Conservation (phyloP, 2,329 filamentous ascomycete species). For the Aureobasidium lini region DNA sequence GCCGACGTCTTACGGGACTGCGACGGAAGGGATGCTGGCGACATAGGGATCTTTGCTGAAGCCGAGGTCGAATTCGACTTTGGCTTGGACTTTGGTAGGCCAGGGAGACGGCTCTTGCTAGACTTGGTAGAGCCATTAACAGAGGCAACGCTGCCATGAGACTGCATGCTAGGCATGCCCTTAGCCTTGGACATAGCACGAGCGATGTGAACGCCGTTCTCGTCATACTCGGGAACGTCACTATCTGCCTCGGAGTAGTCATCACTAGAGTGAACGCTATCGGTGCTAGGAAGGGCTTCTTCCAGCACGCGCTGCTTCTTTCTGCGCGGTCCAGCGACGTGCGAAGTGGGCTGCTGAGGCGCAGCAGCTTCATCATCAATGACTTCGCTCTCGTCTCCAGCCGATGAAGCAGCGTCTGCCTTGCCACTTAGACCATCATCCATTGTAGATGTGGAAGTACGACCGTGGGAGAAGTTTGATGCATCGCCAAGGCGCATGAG, state of each 20-base stretch:
- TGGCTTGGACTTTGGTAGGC: constrained; percentile 44
- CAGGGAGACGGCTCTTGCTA: constrained; percentile 30
- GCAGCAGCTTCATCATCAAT: constrained; percentile 59
- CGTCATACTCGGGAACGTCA: constrained; percentile 36
- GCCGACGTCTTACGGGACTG: constrained; percentile 67
- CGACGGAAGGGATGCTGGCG: constrained; percentile 57
- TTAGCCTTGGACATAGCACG: constrained; percentile 36
- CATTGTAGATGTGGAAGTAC: constrained; percentile 84
- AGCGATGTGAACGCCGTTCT: constrained; percentile 23
- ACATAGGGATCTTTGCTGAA: constrained; percentile 40
- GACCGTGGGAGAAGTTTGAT: constrained; percentile 81
- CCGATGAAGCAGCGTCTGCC: constrained; percentile 74
- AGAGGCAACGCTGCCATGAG: constrained; percentile 27
- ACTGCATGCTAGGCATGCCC: constrained; percentile 26
- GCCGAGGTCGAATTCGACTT: constrained; percentile 39
- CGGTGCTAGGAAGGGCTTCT: constrained; percentile 47
- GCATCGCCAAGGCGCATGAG: constrained; percentile 93
- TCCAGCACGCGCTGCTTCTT: constrained; percentile 36
- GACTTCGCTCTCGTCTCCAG: constrained; percentile 56
- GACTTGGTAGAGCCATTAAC: constrained; percentile 29
- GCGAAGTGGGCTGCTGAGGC: constrained; percentile 19
- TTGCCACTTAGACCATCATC: constrained; percentile 90
- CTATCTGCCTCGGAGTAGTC: constrained; percentile 49
- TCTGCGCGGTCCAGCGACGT: constrained; percentile 24
- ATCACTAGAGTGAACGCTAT: constrained; percentile 54